These are phyloP conservation scores for Populus euphratica DNA, from an alignment of 345 rosid genomes.

Conservation along the genomic window DNA sequence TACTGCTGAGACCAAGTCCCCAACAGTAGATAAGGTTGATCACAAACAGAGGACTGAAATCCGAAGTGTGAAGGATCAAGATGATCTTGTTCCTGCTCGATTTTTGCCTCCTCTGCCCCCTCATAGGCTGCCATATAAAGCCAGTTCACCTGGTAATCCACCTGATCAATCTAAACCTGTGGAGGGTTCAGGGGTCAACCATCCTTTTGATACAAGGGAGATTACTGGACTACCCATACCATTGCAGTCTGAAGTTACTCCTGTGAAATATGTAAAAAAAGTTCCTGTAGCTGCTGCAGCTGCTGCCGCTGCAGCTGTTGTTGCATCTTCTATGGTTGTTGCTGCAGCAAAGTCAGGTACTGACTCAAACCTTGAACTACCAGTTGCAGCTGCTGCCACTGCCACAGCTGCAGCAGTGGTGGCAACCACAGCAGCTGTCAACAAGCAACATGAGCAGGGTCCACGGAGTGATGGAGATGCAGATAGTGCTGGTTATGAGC, in stretches of 20 bases:
- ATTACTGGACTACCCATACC: constrained; percentile 32
- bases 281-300: constrained; percentile 84
- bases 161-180: constrained; percentile 40
- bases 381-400: constrained; percentile 92
- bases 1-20: constrained; percentile 40
- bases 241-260: constrained; percentile 45
- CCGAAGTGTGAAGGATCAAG: constrained; percentile 38
- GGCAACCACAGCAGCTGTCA: constrained; percentile 78
- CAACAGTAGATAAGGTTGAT: constrained; percentile 38
- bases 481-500: constrained; percentile 43
- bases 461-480: constrained; percentile 52
- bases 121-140: constrained; percentile 39
- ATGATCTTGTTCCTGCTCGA: constrained; percentile 36
- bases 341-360: constrained; percentile 68
- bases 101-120: constrained; percentile 70
- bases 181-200: constrained; percentile 36
- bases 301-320: constrained; percentile 89
- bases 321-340: constrained; percentile 95
- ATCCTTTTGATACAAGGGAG: constrained; percentile 34
- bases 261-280: constrained; percentile 43
- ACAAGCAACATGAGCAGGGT: constrained; percentile 57
- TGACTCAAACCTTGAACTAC: constrained; percentile 66
- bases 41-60: constrained; percentile 30
- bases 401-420: constrained; percentile 92
- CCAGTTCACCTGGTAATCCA: constrained; percentile 20